A percentile compares a stretch with the other conserved stretches of the same genome.
phyloP scores from a whole-genome alignment of 805 yeast species.

The Saccharomycopsis fibuligera region DNA sequence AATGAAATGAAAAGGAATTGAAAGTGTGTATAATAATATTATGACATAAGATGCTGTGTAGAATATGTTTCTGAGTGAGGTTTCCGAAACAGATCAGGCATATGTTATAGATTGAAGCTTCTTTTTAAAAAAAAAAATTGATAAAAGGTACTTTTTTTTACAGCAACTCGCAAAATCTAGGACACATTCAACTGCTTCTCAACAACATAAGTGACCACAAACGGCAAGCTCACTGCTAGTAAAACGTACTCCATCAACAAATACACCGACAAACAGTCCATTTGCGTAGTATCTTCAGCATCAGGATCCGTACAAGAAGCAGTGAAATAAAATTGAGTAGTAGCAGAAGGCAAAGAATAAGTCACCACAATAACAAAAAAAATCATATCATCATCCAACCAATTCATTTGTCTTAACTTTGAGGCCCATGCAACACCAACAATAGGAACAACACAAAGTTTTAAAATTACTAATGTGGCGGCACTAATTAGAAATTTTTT shows the following conservation, averaged over 20 bases:
- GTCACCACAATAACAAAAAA: slow-evolving; percentile 69
- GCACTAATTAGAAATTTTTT: slow-evolving; percentile 48
- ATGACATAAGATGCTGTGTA: too few species aligned
- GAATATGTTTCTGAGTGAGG: too few species aligned
- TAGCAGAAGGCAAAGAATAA: slow-evolving; percentile 82
- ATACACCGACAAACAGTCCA: slow-evolving; percentile 73
- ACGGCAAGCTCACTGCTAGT: slow-evolving; percentile 62
- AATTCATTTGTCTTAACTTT: slow-evolving; percentile 52
- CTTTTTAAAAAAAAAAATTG: too few species aligned
- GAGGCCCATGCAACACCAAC: slow-evolving; percentile 66
- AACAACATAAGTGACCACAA: slow-evolving; percentile 63
- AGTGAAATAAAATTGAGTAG: slow-evolving; percentile 81
- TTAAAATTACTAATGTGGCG: slow-evolving; percentile 44
- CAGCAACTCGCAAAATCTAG: too few species aligned
- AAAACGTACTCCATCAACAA: slow-evolving; percentile 62
- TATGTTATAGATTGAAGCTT: too few species aligned
- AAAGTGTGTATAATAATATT: too few species aligned
- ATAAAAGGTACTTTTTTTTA: too few species aligned
- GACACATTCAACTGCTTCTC: slow-evolving; percentile 24
- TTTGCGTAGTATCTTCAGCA: slow-evolving; percentile 47
- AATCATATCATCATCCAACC: slow-evolving; percentile 55
- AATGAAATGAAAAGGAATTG: too few species aligned
- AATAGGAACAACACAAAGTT: slow-evolving; percentile 70
- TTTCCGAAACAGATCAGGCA: too few species aligned
- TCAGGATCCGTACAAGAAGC: slow-evolving; percentile 70